Evolutionary conservation across 2,329 filamentous ascomycete species (phyloP).

Genomic region (Alternaria sp.): DNA sequence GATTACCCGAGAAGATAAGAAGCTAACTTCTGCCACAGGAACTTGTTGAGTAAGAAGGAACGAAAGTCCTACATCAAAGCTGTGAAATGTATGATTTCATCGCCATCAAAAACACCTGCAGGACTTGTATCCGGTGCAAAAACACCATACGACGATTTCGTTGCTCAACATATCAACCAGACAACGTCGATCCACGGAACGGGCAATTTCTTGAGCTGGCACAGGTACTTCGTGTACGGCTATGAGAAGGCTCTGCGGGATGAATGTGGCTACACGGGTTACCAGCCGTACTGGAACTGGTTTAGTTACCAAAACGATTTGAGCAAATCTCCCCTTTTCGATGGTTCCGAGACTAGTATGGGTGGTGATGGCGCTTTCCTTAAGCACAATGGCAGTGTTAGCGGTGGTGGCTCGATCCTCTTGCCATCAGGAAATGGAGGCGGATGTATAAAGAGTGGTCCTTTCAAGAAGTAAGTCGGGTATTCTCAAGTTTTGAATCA

Average conservation of each 20-base stretch:
- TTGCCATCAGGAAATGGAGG: slow-evolving; percentile 30
- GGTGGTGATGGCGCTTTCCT: slow-evolving; percentile 29
- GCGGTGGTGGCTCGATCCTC: slow-evolving; percentile 20
- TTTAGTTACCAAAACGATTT: slow-evolving; percentile 36
- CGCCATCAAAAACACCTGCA: slow-evolving; percentile 25
- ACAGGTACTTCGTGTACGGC: slow-evolving; percentile 48
- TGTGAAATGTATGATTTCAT: slow-evolving; percentile 30
- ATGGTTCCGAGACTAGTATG: slow-evolving; percentile 50
- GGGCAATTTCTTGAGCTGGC: slow-evolving; percentile 42
- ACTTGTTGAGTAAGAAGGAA: slow-evolving; percentile 3
- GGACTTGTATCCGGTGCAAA: slow-evolving; percentile 29
- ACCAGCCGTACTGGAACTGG: slow-evolving; percentile 62
- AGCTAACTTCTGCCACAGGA: not conserved
- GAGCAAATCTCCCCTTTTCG: slow-evolving; percentile 34
- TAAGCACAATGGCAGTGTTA: slow-evolving; percentile 21
- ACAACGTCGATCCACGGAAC: slow-evolving; percentile 28
- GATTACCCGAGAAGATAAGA: not conserved
- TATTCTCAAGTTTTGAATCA: not conserved
- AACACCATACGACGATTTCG: slow-evolving; percentile 41
- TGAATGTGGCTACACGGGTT: slow-evolving; percentile 51
- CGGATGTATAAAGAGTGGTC: slow-evolving; percentile 33
- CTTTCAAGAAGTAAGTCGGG: slow-evolving; percentile 38
- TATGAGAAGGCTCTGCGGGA: slow-evolving; percentile 51
- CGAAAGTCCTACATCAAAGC: slow-evolving; percentile 31
- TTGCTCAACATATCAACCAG: slow-evolving; percentile 35